Evolutionary conservation across 441 rosid species (phyloP).

Genomic region (Aleurites moluccanus): DNA sequence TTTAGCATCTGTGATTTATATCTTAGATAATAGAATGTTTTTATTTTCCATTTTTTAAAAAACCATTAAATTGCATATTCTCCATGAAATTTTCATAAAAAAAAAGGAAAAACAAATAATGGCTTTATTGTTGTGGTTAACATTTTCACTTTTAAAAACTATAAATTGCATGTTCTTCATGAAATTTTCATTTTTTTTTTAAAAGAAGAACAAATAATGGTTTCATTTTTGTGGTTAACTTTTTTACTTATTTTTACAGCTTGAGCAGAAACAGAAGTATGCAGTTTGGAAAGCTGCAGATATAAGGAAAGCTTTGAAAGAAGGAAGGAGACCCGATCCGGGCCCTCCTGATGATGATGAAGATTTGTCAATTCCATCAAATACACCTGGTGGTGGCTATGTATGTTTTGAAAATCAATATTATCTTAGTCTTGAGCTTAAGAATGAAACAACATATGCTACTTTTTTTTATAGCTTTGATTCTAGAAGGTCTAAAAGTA

Average conservation of each 20-base stretch:
- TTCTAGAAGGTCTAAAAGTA: background rate
- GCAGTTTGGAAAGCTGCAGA: conserved; percentile 96
- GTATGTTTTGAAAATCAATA: conserved; percentile 41
- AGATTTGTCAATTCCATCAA: conserved; percentile 53
- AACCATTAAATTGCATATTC: background rate
- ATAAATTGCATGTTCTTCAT: background rate
- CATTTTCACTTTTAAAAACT: background rate
- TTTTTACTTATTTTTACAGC: conserved; percentile 31
- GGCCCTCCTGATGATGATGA: conserved; percentile 81
- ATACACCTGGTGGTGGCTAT: conserved; percentile 44
- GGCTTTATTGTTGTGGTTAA: background rate
- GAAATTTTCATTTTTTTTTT: background rate
- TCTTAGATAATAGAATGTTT: background rate
- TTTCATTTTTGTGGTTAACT: no score
- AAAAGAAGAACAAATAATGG: background rate
- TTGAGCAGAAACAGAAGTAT: conserved; percentile 94
- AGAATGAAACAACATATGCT: background rate
- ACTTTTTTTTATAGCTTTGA: background rate
- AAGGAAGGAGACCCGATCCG: conserved; percentile 90
- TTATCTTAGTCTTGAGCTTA: conserved; percentile 14
- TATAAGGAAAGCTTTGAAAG: conserved; percentile 92
- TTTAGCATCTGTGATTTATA: background rate
- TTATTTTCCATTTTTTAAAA: background rate
- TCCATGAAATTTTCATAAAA: background rate
- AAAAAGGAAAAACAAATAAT: background rate